These are phyloP conservation scores for Solanum piurae DNA, from an alignment of 257 asterid species.

Conservation along the genomic window DNA sequence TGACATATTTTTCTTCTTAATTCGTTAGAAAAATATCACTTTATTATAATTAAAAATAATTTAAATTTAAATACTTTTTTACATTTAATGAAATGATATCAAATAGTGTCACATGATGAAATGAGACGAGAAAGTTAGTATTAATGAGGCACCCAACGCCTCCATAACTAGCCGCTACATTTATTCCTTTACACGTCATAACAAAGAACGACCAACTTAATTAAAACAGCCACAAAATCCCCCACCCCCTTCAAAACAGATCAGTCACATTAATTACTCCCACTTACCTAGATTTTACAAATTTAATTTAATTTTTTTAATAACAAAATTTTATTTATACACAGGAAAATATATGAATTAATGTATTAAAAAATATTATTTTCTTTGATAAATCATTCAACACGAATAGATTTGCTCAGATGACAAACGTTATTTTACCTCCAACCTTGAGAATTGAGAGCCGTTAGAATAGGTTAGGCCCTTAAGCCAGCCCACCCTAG, in stretches of 20 bases:
- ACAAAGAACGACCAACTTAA: background rate
- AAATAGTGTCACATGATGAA: background rate
- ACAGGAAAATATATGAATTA: background rate
- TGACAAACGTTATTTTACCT: background rate
- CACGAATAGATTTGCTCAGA: no score
- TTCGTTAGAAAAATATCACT: no score
- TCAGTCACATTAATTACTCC: background rate
- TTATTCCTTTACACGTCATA: background rate
- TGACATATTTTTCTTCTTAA: background rate
- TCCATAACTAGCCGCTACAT: background rate
- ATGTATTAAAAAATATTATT: background rate
- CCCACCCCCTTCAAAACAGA: background rate
- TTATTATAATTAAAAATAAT: no score
- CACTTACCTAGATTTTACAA: background rate
- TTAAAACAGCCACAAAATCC: background rate
- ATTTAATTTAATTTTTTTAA: background rate
- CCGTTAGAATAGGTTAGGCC: background rate
- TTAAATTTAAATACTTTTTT: no score
- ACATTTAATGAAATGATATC: no score
- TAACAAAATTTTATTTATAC: background rate
- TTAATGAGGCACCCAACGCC: background rate
- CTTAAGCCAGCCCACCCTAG: background rate
- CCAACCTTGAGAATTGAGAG: background rate
- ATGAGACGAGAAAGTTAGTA: background rate
- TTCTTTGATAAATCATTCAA: background rate